These are phyloP conservation scores for Sporothrix brasiliensis DNA, from an alignment of 2,329 filamentous ascomycete species.

Conservation along the genomic window DNA sequence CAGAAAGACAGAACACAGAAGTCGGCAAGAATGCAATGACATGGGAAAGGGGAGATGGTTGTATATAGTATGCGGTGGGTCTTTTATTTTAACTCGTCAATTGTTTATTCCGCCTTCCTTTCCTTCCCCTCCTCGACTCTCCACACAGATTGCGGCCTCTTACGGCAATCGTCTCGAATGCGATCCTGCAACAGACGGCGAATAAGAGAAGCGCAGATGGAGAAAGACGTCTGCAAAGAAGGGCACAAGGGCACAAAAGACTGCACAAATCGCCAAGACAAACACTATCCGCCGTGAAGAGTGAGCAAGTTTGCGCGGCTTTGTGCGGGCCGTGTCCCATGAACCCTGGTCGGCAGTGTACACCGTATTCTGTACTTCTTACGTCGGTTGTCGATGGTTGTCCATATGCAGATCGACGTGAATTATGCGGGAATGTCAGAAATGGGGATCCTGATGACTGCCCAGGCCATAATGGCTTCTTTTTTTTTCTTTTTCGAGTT, in stretches of 20 bases:
- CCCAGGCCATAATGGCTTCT: too few species aligned
- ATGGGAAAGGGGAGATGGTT: conserved; percentile 19
- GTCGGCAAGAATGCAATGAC: not conserved
- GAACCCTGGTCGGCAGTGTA: not conserved
- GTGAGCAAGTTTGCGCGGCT: conserved; percentile 30
- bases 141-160: too few species aligned
- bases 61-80: conserved; percentile 4
- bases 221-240: not conserved
- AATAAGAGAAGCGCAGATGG: too few species aligned
- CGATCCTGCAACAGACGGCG: not conserved
- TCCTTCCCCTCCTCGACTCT: not conserved
- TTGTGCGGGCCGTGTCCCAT: conserved; percentile 25
- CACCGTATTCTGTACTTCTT: too few species aligned
- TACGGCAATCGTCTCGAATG: not conserved
- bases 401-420: not conserved
- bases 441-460: too few species aligned
- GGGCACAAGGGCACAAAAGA: not conserved
- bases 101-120: not conserved
- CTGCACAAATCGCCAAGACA: not conserved
- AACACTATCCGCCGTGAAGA: not conserved
- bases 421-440: too few species aligned
- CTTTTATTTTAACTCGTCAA: not conserved
- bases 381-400: not conserved
- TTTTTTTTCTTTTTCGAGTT: too few species aligned
- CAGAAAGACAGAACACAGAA: not conserved